These are phyloP conservation scores for Candida maltosa DNA, from an alignment of 805 yeast species.

Conservation along the genomic window DNA sequence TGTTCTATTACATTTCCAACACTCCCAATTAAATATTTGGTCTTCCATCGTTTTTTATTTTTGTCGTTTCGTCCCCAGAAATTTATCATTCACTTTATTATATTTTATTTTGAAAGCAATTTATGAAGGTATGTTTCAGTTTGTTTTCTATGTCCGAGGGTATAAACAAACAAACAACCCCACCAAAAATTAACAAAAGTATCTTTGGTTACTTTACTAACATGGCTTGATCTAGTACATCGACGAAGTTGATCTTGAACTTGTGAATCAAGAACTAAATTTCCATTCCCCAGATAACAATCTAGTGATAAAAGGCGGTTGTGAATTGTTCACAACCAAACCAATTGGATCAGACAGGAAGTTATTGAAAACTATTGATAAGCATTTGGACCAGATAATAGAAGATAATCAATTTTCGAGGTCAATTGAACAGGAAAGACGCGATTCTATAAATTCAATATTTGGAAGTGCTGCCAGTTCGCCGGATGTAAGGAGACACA, in stretches of 20 bases:
- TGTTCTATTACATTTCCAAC: too few species aligned
- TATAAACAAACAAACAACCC: too few species aligned
- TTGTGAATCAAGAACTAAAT: slow-evolving; percentile 80
- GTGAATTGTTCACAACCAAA: slow-evolving; percentile 92
- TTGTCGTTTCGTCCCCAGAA: too few species aligned
- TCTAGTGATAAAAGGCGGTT: slow-evolving; percentile 69
- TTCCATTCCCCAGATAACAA: slow-evolving; percentile 49
- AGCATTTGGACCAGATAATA: slow-evolving; percentile 60
- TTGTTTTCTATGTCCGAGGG: too few species aligned
- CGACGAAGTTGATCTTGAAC: slow-evolving; percentile 90
- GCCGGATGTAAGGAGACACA: slow-evolving; percentile 21
- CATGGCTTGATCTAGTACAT: slow-evolving; percentile 55
- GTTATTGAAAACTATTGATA: slow-evolving; percentile 81
- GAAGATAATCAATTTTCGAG: slow-evolving; percentile 42
- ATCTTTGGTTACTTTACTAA: too few species aligned
- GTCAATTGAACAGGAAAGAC: slow-evolving; percentile 35
- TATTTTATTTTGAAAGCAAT: too few species aligned
- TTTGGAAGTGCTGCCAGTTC: slow-evolving; percentile 39
- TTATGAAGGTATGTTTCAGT: slow-evolving; percentile 2
- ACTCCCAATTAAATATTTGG: too few species aligned
- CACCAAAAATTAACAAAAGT: too few species aligned
- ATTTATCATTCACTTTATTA: too few species aligned
- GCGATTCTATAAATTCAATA: slow-evolving; percentile 31
- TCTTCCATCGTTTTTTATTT: too few species aligned
- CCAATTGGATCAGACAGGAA: slow-evolving; percentile 89